phyloP scores from a whole-genome alignment of 306 rosid genomes.

The Corylus heterophylla region DNA sequence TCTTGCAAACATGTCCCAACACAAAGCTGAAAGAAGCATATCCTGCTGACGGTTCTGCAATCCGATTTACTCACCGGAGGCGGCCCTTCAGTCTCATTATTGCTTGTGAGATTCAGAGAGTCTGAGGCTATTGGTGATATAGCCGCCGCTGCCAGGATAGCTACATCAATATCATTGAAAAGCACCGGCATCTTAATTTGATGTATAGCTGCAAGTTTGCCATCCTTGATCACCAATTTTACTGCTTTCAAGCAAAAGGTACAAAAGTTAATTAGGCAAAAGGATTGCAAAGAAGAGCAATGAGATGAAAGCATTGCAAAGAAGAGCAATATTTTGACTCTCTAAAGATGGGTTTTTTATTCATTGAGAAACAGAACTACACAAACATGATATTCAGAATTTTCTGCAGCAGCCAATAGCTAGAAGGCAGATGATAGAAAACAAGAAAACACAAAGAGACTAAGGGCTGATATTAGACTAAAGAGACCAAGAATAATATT shows the following conservation, averaged over 20 bases:
- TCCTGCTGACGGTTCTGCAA: conserved; percentile 15
- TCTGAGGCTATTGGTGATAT: conserved; percentile 37
- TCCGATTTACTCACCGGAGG: conserved; percentile 29
- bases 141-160: conserved; percentile 45
- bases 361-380: background rate
- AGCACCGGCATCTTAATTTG: conserved; percentile 23
- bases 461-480: background rate
- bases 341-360: background rate
- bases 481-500: background rate
- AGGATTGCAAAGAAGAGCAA: background rate
- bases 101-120: conserved; percentile 37
- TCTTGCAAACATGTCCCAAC: background rate
- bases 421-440: background rate
- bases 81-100: conserved; percentile 28
- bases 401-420: too few species aligned
- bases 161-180: conserved; percentile 32
- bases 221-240: conserved; percentile 35
- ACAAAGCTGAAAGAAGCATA: conserved; percentile 1
- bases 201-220: conserved; percentile 34
- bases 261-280: background rate
- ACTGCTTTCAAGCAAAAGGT: conserved; percentile 34
- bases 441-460: background rate
- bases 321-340: background rate
- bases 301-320: background rate
- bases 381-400: background rate